These are phyloP conservation scores for Aureobasidium sp. DNA, from an alignment of 2,329 filamentous ascomycete genomes.

Conservation along the genomic window DNA sequence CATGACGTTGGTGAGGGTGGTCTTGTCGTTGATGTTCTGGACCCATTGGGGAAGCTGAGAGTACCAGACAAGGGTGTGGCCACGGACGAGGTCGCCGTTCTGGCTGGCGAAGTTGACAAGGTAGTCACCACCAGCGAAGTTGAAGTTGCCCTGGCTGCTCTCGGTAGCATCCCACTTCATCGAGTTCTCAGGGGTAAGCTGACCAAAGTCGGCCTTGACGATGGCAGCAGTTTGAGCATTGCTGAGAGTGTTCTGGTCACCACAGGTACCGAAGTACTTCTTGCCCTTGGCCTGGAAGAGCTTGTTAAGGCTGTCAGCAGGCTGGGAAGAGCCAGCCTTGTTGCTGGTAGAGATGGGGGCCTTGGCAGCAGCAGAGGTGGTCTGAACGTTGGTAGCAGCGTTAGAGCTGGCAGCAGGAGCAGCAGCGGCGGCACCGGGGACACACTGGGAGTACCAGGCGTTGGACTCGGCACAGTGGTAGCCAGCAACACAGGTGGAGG, in stretches of 20 bases:
- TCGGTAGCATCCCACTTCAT: conserved; percentile 62
- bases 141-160: conserved; percentile 45
- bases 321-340: conserved; percentile 10
- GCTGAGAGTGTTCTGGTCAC: conserved; percentile 48
- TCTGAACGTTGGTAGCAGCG: not conserved
- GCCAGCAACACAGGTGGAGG: conserved; percentile 29
- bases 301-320: conserved; percentile 42
- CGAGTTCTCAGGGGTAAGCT: conserved; percentile 61
- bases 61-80: conserved; percentile 63
- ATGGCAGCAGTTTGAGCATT: conserved; percentile 47
- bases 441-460: conserved; percentile 32
- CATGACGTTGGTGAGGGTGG: conserved; percentile 48
- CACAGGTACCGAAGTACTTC: conserved; percentile 55
- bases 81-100: conserved; percentile 55
- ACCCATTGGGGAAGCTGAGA: conserved; percentile 49
- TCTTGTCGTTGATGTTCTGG: conserved; percentile 45
- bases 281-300: conserved; percentile 57
- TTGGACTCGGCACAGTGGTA: conserved; percentile 29
- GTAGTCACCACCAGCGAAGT: conserved; percentile 50
- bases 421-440: not conserved
- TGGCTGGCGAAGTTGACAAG: conserved; percentile 51
- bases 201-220: conserved; percentile 55
- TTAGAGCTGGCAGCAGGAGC: not conserved
- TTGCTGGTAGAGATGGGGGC: conserved; percentile 6
- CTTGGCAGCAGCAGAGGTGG: not conserved